A percentile compares a stretch with the other conserved stretches of the same genome.
Evolutionary conservation across 164 flowering plant species (phyloP).

Genomic region (Tinospora cordifolia): DNA sequence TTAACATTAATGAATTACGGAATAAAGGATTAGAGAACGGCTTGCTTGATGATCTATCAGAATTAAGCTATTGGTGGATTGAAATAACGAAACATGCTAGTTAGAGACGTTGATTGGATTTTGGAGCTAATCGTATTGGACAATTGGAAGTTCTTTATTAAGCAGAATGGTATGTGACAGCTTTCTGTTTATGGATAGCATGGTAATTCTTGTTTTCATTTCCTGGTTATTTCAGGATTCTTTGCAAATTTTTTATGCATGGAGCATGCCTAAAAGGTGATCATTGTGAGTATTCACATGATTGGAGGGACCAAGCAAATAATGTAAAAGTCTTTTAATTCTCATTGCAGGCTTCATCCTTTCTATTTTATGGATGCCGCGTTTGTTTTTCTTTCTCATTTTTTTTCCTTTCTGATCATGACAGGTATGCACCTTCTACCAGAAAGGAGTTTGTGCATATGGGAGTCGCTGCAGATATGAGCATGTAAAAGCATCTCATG

Average conservation of each 20-base stretch:
- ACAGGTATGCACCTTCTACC: slow-evolving; percentile 92
- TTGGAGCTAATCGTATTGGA: no score
- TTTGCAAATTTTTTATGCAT: slow-evolving; percentile 82
- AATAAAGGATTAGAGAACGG: not conserved
- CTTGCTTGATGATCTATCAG: not conserved
- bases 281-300: slow-evolving; percentile 85
- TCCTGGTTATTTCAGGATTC: slow-evolving; percentile 39
- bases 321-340: slow-evolving; percentile 37
- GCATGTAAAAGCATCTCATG: slow-evolving; percentile 60
- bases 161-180: no score
- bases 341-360: not conserved
- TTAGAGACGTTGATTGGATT: not conserved
- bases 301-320: slow-evolving; percentile 69
- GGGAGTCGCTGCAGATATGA: slow-evolving; percentile 94
- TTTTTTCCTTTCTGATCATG: not conserved
- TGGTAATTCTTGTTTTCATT: not conserved
- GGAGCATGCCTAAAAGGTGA: slow-evolving; percentile 96
- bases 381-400: slow-evolving; percentile 1
- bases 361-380: not conserved
- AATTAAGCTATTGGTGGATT: not conserved
- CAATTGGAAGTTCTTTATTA: not conserved
- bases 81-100: not conserved
- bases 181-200: no score
- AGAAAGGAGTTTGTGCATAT: slow-evolving; percentile 76
- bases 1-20: no score